Evolutionary conservation across 2,329 filamentous ascomycete species (phyloP).

Genomic region (Cercospora sp.): DNA sequence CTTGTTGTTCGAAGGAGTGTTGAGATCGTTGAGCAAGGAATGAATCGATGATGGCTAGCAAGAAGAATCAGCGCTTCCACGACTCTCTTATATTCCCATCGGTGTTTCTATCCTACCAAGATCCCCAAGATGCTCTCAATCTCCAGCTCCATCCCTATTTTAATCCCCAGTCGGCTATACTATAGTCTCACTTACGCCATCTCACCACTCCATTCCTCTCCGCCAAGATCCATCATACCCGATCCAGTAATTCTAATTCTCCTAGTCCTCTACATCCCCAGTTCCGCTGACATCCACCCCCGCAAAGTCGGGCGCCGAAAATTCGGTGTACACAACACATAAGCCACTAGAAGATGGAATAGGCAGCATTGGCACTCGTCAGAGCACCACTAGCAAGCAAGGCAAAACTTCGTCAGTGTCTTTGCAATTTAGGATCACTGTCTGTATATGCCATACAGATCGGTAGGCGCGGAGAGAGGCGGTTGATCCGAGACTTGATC

Average conservation of each 20-base stretch:
- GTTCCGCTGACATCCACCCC: not conserved
- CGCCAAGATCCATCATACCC: not conserved
- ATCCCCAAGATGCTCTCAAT: not conserved
- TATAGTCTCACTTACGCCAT: not conserved
- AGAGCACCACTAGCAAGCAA: not conserved
- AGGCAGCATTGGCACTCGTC: not conserved
- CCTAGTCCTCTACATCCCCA: not conserved
- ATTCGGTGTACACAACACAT: not conserved
- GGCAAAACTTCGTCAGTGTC: not conserved
- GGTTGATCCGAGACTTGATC: not conserved
- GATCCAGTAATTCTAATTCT: not conserved
- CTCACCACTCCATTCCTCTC: not conserved
- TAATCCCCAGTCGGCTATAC: too few species aligned
- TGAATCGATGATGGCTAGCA: not conserved
- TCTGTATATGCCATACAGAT: not conserved
- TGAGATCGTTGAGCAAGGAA: not conserved
- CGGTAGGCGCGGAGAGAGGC: too few species aligned
- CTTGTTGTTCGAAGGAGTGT: not conserved
- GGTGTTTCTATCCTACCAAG: not conserved
- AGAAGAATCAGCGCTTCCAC: too few species aligned
- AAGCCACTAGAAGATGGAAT: not conserved
- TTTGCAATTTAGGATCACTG: not conserved
- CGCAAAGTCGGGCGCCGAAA: not conserved
- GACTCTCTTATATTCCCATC: not conserved
- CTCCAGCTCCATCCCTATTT: not conserved